phyloP scores from a whole-genome alignment of 2,329 filamentous ascomycete species.

The Talaromyces sp. region DNA sequence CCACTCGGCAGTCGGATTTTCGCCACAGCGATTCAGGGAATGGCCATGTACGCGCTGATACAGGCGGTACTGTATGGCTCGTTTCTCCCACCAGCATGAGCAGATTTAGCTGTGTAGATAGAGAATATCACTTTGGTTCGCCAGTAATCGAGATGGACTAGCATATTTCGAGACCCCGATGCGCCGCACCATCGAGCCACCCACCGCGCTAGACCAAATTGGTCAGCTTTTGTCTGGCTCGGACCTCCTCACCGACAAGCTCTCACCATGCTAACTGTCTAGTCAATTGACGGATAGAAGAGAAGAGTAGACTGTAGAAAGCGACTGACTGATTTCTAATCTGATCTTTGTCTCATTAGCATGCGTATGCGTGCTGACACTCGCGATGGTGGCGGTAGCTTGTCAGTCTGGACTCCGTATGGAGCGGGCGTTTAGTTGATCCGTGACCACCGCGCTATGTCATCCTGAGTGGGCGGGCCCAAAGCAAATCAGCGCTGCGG shows the following conservation, averaged over 20 bases:
- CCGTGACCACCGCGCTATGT: conserved; percentile 18
- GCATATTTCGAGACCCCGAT: conserved; percentile 3
- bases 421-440: conserved; percentile 4
- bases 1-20: conserved; percentile 23
- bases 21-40: conserved; percentile 58
- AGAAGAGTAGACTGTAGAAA: conserved; percentile 3
- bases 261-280: background rate
- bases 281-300: background rate
- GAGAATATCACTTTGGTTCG: background rate
- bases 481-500: conserved; percentile 3
- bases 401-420: background rate
- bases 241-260: conserved; percentile 12
- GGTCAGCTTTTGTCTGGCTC: conserved; percentile 14
- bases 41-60: conserved; percentile 77
- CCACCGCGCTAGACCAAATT: conserved; percentile 11
- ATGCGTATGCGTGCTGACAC: no score
- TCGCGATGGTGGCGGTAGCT: background rate
- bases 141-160: background rate
- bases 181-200: background rate
- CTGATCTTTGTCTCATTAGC: background rate
- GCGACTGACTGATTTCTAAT: background rate
- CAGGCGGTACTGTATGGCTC: conserved; percentile 83
- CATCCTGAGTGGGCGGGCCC: conserved; percentile 6
- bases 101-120: background rate
- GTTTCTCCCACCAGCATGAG: conserved; percentile 85